Evolutionary conservation across 768 basidiomycete genomes (phyloP).

Genomic region (Tulasnella sp.): DNA sequence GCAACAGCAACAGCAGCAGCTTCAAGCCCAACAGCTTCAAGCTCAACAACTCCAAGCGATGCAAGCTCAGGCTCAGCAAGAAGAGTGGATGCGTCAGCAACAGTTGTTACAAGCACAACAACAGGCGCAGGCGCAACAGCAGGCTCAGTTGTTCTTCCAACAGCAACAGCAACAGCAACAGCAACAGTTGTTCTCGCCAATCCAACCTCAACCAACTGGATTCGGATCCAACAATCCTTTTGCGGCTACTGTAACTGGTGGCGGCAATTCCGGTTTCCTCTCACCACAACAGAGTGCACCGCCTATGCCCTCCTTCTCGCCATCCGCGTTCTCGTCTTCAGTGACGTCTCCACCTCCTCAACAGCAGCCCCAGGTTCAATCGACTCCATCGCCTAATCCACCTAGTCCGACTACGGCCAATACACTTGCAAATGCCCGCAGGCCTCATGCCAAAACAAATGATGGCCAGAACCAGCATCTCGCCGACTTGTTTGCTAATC

Average conservation of each 20-base stretch:
- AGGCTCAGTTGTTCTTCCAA: constrained; percentile 27
- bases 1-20: constrained; percentile 52
- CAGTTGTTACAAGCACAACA: constrained; percentile 27
- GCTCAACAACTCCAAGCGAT: constrained; percentile 34
- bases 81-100: constrained; percentile 26
- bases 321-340: constrained; percentile 31
- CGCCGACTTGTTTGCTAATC: constrained; percentile 70
- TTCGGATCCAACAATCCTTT: constrained; percentile 92
- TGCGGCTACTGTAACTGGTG: constrained; percentile 33
- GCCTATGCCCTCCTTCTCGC: constrained; percentile 19
- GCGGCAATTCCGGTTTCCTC: constrained; percentile 15
- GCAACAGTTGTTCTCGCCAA: constrained; percentile 17
- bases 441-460: constrained; percentile 33
- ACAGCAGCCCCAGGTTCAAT: constrained; percentile 25
- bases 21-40: constrained; percentile 58
- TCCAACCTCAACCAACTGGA: constrained; percentile 28
- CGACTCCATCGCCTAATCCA: constrained; percentile 32
- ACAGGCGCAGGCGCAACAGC: constrained; percentile 32
- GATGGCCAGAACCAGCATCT: constrained; percentile 61
- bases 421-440: constrained; percentile 17
- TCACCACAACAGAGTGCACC: constrained; percentile 23
- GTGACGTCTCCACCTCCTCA: constrained; percentile 32
- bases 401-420: constrained; percentile 31
- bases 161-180: constrained; percentile 13
- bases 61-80: constrained; percentile 28